phyloP scores from a whole-genome alignment of 768 basidiomycete species.

The Leucocoprinus leucothites region DNA sequence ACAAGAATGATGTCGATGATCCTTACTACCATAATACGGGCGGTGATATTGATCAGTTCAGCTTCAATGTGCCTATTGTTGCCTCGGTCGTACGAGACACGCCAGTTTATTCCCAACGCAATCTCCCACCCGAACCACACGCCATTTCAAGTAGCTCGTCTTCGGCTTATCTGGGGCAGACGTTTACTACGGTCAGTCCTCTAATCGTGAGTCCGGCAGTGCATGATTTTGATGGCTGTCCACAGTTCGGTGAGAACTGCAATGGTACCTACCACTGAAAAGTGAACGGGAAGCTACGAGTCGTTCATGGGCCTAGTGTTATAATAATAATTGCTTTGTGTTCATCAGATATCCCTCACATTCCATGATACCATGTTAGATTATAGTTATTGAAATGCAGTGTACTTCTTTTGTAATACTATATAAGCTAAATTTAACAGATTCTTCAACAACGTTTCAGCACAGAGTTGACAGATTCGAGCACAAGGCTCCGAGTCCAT shows the following conservation, averaged over 20 bases:
- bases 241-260: conserved; percentile 44
- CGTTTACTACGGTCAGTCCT: conserved; percentile 22
- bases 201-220: conserved; percentile 28
- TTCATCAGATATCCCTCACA: conserved; percentile 6
- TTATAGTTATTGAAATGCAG: neutral
- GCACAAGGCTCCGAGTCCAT: too few species aligned
- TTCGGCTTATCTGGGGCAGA: conserved; percentile 9
- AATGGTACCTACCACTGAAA: conserved; percentile 32
- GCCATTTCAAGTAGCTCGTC: conserved; percentile 18
- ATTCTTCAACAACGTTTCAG: too few species aligned
- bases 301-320: neutral
- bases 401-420: conserved; percentile 10
- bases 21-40: conserved; percentile 37
- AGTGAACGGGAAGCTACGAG: neutral
- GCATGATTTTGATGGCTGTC: conserved; percentile 36
- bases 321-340: neutral
- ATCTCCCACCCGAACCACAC: conserved; percentile 21
- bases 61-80: conserved; percentile 38
- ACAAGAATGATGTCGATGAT: conserved; percentile 36
- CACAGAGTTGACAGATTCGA: too few species aligned
- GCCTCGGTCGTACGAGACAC: conserved; percentile 25
- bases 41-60: conserved; percentile 50
- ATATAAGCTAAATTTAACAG: neutral
- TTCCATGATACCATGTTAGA: conserved; percentile 9
- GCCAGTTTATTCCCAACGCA: conserved; percentile 27